Base-by-base conservation (phyloP, 2,329 filamentous ascomycete species). In the Coleophoma eucalyptorum region DNA sequence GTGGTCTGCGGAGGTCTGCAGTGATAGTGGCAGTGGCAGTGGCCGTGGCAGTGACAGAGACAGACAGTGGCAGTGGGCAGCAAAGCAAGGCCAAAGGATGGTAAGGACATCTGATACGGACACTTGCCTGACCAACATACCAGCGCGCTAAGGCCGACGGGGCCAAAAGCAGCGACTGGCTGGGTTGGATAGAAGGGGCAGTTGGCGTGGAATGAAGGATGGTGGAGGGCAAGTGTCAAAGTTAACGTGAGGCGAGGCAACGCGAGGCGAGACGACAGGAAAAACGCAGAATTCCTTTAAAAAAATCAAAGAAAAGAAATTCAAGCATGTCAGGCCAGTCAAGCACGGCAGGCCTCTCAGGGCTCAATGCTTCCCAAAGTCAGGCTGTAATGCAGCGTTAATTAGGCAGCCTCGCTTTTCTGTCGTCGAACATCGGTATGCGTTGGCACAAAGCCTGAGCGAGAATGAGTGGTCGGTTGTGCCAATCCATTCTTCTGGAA, bases 111-210 rank as follows among this genome's bases (percentile, higher is more conserved):
- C 21, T 43, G 42, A n/a, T 21, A 32, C 19, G 21, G 42, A 44
- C 19, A 44, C 19, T 26, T n/a, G 19, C 20, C 13, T 11, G 41
- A 20, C 58, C 64, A 61, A 63, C 55, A 63, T 69, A 64, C 67
- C 70, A 71, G 66, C 68, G 69, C 67, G 67, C 57, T 66, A 48
- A 49, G 26, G 26, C 26, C 6, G 4, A 5, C 26, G 10, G 50
- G 32, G 58, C 53, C 53, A 57, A 60, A 58, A 60, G 56, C 55
- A 57, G 55, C 55, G 52, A 58, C 42, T 13, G 3, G 2, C 13
- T 18, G 33, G 21, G 44, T n/a, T 26, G 44, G 20, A 18, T 7
- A 46, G 43, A 15, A 16, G 32, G 21, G 44, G 32, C 19, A 47
- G 18, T 5, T 20, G 33, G 15, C 19, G 18, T 43, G 15, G 42